A percentile compares a stretch with the other conserved stretches of the same genome.
phyloP scores from a whole-genome alignment of 257 asterid species.

The Vinca minor region DNA sequence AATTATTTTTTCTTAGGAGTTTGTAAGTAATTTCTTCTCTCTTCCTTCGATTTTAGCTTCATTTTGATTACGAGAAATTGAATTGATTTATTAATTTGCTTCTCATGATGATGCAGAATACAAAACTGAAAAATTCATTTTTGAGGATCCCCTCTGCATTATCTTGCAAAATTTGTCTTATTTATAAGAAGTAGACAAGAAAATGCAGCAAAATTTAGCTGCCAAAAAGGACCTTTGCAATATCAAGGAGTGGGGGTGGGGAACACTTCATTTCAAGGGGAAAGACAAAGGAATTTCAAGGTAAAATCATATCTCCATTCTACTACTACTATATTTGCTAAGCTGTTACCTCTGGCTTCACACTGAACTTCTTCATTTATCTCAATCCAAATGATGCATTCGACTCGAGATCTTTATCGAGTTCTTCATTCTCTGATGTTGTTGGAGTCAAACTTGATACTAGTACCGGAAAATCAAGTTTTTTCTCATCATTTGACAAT shows the following conservation, averaged over 20 bases:
- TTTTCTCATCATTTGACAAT: slow-evolving; percentile 18
- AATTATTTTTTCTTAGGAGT: slow-evolving; percentile 21
- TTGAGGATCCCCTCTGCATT: slow-evolving; percentile 5
- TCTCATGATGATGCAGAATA: not conserved
- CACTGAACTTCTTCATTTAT: slow-evolving; percentile 24
- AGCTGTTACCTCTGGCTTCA: slow-evolving; percentile 45
- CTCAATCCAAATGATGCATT: slow-evolving; percentile 14
- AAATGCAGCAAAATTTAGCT: not conserved
- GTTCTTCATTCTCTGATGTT: slow-evolving; percentile 27
- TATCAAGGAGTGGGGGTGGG: no score
- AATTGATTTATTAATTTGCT: not conserved
- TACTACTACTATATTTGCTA: slow-evolving; percentile 9
- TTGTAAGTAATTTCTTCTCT: slow-evolving; percentile 13
- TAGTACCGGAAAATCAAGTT: slow-evolving; percentile 29
- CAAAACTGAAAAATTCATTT: slow-evolving; percentile 6
- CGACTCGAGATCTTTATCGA: slow-evolving; percentile 14
- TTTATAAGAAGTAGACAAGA: not conserved
- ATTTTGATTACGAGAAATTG: slow-evolving; percentile 4
- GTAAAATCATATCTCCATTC: slow-evolving; percentile 1
- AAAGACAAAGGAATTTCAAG: slow-evolving; percentile 5
- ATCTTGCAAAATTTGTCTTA: slow-evolving; percentile 10
- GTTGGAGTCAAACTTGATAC: slow-evolving; percentile 48
- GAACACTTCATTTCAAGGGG: slow-evolving; percentile 1
- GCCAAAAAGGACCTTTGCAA: slow-evolving; percentile 7
- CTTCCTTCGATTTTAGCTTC: slow-evolving; percentile 28